phyloP scores from a whole-genome alignment of 805 yeast genomes.

The Kregervanrija pseudodelftensis region DNA sequence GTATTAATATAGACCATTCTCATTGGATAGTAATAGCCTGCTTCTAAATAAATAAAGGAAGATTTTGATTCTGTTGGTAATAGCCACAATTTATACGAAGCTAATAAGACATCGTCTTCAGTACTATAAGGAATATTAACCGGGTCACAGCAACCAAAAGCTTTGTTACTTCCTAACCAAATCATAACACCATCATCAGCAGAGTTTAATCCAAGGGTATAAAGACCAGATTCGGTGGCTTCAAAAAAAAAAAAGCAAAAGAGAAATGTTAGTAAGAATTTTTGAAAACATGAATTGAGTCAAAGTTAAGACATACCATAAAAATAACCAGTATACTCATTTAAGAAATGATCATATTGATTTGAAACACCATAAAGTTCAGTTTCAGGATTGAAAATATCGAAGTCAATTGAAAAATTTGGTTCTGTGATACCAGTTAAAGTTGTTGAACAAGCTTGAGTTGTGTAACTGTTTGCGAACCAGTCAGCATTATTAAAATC shows the following conservation, averaged over 20 bases:
- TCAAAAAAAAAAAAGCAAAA: too few species aligned
- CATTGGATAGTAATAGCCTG: slow-evolving; percentile 11
- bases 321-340: slow-evolving; percentile 16
- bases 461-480: slow-evolving; percentile 4
- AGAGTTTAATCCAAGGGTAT: slow-evolving; percentile 14
- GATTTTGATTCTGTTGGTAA: background rate
- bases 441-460: slow-evolving; percentile 1
- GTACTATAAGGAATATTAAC: slow-evolving; percentile 1
- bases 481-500: slow-evolving; percentile 3
- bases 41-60: slow-evolving; percentile 8
- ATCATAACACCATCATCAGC: slow-evolving; percentile 29
- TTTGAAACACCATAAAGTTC: background rate
- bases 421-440: slow-evolving; percentile 5
- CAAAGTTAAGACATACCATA: background rate
- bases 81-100: background rate
- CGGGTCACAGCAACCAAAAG: slow-evolving; percentile 29
- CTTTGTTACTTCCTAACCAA: slow-evolving; percentile 23
- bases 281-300: too few species aligned
- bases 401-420: background rate
- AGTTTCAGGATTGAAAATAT: too few species aligned
- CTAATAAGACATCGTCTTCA: slow-evolving; percentile 3
- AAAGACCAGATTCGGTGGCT: slow-evolving; percentile 25
- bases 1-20: slow-evolving; percentile 9
- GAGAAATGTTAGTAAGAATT: too few species aligned
- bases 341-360: background rate